Evolutionary conservation across 352 stramenopile genomes (phyloP).

Genomic region (Albugo laibachii): DNA sequence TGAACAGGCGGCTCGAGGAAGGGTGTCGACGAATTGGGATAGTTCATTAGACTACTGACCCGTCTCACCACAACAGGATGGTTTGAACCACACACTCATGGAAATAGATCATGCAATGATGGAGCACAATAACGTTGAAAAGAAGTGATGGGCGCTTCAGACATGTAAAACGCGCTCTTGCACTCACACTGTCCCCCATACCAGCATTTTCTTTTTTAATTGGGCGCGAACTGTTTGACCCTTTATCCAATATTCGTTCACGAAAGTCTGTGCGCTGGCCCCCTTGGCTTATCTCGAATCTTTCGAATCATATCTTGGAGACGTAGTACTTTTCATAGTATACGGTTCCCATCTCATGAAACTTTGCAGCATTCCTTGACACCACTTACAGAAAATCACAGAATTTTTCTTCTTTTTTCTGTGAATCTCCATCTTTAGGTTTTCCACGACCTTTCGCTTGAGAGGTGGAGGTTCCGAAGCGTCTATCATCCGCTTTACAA

Average conservation of each 20-base stretch:
- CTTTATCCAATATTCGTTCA: too few species aligned
- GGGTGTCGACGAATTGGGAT: slow-evolving; percentile 1
- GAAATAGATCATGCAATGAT: slow-evolving; percentile 8
- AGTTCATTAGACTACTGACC: slow-evolving; percentile 7
- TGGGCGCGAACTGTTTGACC: too few species aligned
- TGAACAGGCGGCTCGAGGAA: background rate
- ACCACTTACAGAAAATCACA: background rate
- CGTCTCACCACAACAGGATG: slow-evolving; percentile 9
- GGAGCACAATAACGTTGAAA: slow-evolving; percentile 2
- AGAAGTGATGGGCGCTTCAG: slow-evolving; percentile 7
- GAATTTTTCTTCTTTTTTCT: background rate
- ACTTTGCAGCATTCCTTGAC: background rate
- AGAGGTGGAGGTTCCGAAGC: background rate
- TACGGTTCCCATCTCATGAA: background rate
- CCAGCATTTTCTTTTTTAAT: too few species aligned
- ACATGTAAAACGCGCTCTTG: too few species aligned
- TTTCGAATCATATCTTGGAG: too few species aligned
- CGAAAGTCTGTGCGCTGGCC: too few species aligned
- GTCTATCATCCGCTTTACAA: background rate
- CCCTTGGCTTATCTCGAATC: too few species aligned
- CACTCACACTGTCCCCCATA: too few species aligned
- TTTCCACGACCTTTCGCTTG: background rate
- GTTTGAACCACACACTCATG: slow-evolving; percentile 7
- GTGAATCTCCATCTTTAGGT: background rate
- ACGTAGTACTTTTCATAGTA: too few species aligned